phyloP scores from a whole-genome alignment of 2,329 filamentous ascomycete species.

The Claviceps sp. region DNA sequence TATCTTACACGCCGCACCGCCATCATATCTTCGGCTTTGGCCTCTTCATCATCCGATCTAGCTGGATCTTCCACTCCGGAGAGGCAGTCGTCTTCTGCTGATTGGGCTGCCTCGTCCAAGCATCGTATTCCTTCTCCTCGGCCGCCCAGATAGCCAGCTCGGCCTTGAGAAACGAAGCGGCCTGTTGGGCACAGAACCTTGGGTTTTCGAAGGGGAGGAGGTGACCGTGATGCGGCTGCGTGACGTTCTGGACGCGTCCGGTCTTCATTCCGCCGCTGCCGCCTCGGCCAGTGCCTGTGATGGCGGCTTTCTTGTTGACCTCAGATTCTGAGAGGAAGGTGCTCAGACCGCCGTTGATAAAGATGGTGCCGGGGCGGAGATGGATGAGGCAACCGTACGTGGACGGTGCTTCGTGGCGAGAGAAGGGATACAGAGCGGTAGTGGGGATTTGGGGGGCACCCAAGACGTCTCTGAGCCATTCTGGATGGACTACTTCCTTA shows the following conservation, averaged over 20 bases:
- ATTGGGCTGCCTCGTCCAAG: slow-evolving; percentile 37
- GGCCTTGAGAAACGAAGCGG: slow-evolving; percentile 41
- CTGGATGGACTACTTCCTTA: slow-evolving; percentile 24
- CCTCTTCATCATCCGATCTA: slow-evolving; percentile 16
- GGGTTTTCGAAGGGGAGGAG: slow-evolving; percentile 75
- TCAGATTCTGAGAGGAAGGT: slow-evolving; percentile 37
- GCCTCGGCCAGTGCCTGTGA: slow-evolving; percentile 52
- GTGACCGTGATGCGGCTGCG: slow-evolving; percentile 57
- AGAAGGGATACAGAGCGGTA: slow-evolving; percentile 40
- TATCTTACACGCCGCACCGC: no score
- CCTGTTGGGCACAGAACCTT: slow-evolving; percentile 46
- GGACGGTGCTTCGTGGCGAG: slow-evolving; percentile 48
- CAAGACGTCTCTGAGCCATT: slow-evolving; percentile 30
- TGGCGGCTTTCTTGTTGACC: slow-evolving; percentile 43
- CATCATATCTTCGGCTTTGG: slow-evolving; percentile 17
- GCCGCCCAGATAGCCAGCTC: slow-evolving; percentile 44
- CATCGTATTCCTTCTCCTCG: slow-evolving; percentile 42
- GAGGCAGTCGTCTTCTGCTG: slow-evolving; percentile 38
- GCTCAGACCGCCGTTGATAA: slow-evolving; percentile 52
- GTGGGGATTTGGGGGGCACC: slow-evolving; percentile 24
- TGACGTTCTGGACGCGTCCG: slow-evolving; percentile 53
- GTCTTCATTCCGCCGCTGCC: slow-evolving; percentile 52
- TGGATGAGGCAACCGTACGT: slow-evolving; percentile 44
- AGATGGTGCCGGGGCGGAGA: slow-evolving; percentile 53
- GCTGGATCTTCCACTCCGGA: slow-evolving; percentile 42